phyloP scores from a whole-genome alignment of 805 yeast species.

The Saccharomycopsis sp. region DNA sequence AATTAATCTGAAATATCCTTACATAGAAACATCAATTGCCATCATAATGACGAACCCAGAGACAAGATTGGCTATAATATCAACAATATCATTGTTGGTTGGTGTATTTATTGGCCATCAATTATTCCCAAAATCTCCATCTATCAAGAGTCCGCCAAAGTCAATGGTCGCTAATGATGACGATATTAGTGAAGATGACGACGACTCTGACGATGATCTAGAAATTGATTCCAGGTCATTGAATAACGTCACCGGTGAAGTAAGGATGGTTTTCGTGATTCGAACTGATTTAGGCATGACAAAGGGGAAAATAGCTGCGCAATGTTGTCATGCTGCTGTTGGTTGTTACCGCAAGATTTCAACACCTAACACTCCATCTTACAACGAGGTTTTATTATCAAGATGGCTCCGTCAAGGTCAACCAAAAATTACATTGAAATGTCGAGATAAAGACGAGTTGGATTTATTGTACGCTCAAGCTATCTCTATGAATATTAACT shows the following conservation, averaged over 20 bases:
- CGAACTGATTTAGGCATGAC: constrained; percentile 88
- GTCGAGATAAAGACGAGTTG: constrained; percentile 61
- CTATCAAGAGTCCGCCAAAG: no score
- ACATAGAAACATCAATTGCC: no score
- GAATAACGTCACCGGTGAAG: constrained; percentile 70
- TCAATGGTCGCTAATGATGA: no score
- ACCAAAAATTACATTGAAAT: constrained; percentile 86
- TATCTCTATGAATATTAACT: constrained; percentile 67
- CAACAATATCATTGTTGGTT: constrained; percentile 7
- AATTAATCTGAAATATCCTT: no score
- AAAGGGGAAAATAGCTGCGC: constrained; percentile 96
- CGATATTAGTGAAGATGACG: constrained; percentile 29
- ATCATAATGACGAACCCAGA: no score
- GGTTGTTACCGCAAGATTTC: constrained; percentile 59
- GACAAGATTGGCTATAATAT: no score
- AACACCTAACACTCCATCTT: constrained; percentile 13
- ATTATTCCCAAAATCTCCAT: no score
- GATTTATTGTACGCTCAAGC: constrained; percentile 77
- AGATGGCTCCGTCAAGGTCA: constrained; percentile 86
- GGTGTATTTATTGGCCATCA: constrained; percentile 10
- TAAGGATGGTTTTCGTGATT: constrained; percentile 79
- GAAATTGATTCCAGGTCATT: constrained; percentile 55
- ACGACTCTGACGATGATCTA: constrained; percentile 41
- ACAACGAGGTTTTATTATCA: constrained; percentile 54
- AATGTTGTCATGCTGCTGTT: constrained; percentile 95